Evolutionary conservation across 306 rosid species (phyloP).

Genomic region (Medicago ruthenica): DNA sequence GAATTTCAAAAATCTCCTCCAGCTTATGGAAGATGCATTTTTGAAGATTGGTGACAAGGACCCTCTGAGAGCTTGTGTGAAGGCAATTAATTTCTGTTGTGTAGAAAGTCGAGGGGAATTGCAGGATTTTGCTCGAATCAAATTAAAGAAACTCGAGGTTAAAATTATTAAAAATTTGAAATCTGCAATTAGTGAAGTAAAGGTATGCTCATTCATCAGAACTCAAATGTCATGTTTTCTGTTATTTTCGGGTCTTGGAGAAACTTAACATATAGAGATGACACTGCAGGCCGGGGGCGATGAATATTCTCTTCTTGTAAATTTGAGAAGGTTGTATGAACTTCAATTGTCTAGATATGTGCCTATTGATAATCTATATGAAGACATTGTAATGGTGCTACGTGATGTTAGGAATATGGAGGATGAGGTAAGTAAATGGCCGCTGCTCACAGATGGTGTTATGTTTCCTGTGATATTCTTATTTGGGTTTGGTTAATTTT

Average conservation of each 20-base stretch:
- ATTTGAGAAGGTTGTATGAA: slow-evolving; percentile 90
- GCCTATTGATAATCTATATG: slow-evolving; percentile 66
- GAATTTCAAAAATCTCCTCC: slow-evolving; percentile 84
- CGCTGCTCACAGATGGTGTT: slow-evolving; percentile 37
- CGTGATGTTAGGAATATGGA: slow-evolving; percentile 69
- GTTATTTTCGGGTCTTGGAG: slow-evolving; percentile 41
- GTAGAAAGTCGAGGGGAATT: slow-evolving; percentile 89
- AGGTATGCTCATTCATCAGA: slow-evolving; percentile 58
- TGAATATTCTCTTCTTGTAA: slow-evolving; percentile 95
- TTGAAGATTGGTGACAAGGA: slow-evolving; percentile 92
- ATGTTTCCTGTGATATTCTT: slow-evolving; percentile 20
- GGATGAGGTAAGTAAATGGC: slow-evolving; percentile 70
- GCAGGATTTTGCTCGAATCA: slow-evolving; percentile 85
- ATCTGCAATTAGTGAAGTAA: slow-evolving; percentile 81
- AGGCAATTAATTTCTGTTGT: slow-evolving; percentile 75
- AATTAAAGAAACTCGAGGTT: slow-evolving; percentile 81
- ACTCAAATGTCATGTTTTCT: slow-evolving; percentile 27
- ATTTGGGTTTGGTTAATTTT: slow-evolving; percentile 39
- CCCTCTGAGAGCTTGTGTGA: slow-evolving; percentile 82
- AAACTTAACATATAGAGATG: slow-evolving; percentile 42
- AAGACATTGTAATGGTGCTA: slow-evolving; percentile 70
- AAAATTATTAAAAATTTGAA: slow-evolving; percentile 76
- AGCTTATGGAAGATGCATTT: slow-evolving; percentile 86
- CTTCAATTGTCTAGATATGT: slow-evolving; percentile 76
- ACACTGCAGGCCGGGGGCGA: slow-evolving; percentile 90